Conservation (phyloP, 2,329 filamentous ascomycete species). For the Ambrosiella xylebori region DNA sequence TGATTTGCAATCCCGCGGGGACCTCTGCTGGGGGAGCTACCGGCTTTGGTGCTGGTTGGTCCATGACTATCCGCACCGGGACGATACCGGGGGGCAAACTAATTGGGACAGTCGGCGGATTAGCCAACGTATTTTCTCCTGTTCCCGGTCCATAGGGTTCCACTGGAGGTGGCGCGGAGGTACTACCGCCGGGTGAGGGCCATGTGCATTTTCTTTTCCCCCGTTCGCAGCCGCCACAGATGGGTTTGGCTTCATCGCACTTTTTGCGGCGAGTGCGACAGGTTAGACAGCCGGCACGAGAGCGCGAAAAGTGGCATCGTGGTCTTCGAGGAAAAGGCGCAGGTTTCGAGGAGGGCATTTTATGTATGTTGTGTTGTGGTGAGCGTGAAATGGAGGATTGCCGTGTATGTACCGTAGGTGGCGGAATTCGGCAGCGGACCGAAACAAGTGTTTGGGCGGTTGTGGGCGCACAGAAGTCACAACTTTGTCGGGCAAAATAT, state of each 20-base stretch:
- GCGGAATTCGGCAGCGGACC: too few species aligned
- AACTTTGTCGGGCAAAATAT: too few species aligned
- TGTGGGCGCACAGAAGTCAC: too few species aligned
- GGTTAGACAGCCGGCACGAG: conserved; percentile 24
- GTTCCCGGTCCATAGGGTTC: background rate
- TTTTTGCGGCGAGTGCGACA: conserved; percentile 31
- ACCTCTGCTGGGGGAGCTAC: background rate
- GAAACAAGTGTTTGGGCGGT: too few species aligned
- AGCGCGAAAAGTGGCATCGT: conserved; percentile 11
- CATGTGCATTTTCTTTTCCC: conserved; percentile 16
- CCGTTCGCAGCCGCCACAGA: conserved; percentile 22
- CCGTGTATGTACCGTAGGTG: too few species aligned
- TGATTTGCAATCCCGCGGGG: background rate
- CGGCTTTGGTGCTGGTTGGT: background rate
- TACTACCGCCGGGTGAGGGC: conserved; percentile 12
- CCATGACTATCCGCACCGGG: background rate
- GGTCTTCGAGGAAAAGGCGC: conserved; percentile 8
- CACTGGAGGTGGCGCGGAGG: background rate
- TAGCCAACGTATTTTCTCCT: background rate
- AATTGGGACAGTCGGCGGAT: background rate
- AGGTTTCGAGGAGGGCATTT: background rate
- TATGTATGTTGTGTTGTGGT: background rate
- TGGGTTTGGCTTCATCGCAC: conserved; percentile 28
- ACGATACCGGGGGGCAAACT: conserved; percentile 2
- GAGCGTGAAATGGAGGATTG: background rate